Conservation (phyloP, 495 filamentous ascomycete species). For the Tuber microsphaerosporum region DNA sequence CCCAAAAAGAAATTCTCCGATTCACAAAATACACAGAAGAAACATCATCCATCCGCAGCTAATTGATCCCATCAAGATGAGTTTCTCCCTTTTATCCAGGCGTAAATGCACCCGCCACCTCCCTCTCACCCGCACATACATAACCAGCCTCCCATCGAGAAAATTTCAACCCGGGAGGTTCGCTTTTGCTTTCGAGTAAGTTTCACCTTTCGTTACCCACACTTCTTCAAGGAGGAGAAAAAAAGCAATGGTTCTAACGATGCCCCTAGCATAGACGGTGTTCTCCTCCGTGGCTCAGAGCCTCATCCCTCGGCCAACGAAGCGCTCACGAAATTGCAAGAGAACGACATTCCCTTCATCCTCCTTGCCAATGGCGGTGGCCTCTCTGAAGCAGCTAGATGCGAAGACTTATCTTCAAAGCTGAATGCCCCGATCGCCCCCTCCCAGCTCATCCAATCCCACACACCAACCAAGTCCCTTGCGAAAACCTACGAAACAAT, state of each 20-base stretch:
- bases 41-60: not conserved
- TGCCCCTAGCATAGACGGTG: constrained; percentile 75
- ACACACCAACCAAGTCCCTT: constrained; percentile 65
- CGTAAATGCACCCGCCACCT: not conserved
- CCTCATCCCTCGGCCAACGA: constrained; percentile 72
- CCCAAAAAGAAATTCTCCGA: not conserved
- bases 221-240: not conserved
- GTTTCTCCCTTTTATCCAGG: not conserved
- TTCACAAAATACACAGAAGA: not conserved
- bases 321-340: constrained; percentile 63
- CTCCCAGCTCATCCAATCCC: constrained; percentile 72
- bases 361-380: constrained; percentile 86
- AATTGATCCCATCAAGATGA: not conserved
- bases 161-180: constrained; percentile 42
- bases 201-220: constrained; percentile 19
- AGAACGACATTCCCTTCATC: constrained; percentile 69
- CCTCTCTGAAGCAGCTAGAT: constrained; percentile 63
- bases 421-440: constrained; percentile 53
- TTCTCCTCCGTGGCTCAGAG: constrained; percentile 75
- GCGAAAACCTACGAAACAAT: constrained; percentile 34
- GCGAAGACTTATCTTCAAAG: constrained; percentile 59
- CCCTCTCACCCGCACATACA: not conserved
- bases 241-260: not conserved
- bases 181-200: constrained; percentile 81
- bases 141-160: not conserved